These are phyloP conservation scores for Cryptococcus sp. DNA, from an alignment of 1,284 basidiomycete species.

Conservation along the genomic window DNA sequence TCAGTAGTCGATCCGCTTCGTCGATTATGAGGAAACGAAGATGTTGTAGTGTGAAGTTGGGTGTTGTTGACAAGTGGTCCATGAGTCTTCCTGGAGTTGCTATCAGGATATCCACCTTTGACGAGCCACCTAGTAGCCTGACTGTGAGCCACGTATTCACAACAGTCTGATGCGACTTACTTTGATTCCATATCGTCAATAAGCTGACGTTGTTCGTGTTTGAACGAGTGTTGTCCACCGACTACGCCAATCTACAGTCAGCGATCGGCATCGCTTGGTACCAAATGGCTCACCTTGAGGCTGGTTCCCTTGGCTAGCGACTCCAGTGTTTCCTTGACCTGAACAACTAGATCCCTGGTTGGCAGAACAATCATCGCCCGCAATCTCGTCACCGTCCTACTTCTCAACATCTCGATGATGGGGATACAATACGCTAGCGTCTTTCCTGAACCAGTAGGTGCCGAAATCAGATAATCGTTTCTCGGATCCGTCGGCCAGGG, in stretches of 20 bases:
- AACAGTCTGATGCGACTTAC: slow-evolving; percentile 15
- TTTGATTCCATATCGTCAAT: slow-evolving; percentile 29
- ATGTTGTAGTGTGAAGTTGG: slow-evolving; percentile 88
- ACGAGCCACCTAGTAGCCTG: slow-evolving; percentile 59
- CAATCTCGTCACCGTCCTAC: slow-evolving; percentile 70
- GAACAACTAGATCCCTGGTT: slow-evolving; percentile 88
- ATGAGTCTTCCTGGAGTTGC: slow-evolving; percentile 93
- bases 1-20: slow-evolving; percentile 91
- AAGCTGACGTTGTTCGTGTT: slow-evolving; percentile 44
- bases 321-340: slow-evolving; percentile 90
- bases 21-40: slow-evolving; percentile 94
- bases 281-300: slow-evolving; percentile 59
- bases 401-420: slow-evolving; percentile 77
- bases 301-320: slow-evolving; percentile 76
- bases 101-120: slow-evolving; percentile 88
- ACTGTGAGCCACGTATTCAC: background rate
- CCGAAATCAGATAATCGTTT: slow-evolving; percentile 89
- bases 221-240: slow-evolving; percentile 46
- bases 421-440: slow-evolving; percentile 92
- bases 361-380: slow-evolving; percentile 91
- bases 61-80: slow-evolving; percentile 83
- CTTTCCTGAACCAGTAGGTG: slow-evolving; percentile 96
- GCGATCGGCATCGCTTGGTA: too few species aligned
- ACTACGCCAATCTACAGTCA: slow-evolving; percentile 42
- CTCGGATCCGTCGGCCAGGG: slow-evolving; percentile 69